These are phyloP conservation scores for Hypoxylon cercidicola DNA, from an alignment of 495 filamentous ascomycete genomes.

Conservation along the genomic window DNA sequence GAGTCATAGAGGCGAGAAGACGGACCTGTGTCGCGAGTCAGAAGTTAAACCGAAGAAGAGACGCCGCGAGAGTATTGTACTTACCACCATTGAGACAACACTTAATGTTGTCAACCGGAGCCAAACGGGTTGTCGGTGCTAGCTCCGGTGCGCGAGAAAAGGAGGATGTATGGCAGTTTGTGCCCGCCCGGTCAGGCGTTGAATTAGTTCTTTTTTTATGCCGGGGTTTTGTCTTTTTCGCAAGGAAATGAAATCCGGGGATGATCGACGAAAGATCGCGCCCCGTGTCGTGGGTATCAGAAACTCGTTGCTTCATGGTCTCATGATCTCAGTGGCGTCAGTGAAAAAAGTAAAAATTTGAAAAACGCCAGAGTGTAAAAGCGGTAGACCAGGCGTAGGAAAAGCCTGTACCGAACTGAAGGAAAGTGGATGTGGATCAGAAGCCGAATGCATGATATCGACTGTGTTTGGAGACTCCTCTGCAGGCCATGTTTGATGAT, in stretches of 20 bases:
- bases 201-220: conserved; percentile 12
- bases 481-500: not conserved
- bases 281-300: too few relatives aligned
- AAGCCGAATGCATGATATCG: not conserved
- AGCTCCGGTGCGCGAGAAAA: conserved; percentile 21
- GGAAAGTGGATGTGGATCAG: not conserved
- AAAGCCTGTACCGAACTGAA: conserved; percentile 9
- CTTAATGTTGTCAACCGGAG: too few relatives aligned
- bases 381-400: conserved; percentile 12
- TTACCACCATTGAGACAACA: too few relatives aligned
- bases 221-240: conserved; percentile 21
- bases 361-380: not conserved
- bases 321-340: not conserved
- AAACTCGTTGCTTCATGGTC: not conserved
- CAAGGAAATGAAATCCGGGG: too few relatives aligned
- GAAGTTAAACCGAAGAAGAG: not conserved
- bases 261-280: too few relatives aligned
- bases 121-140: conserved; percentile 18
- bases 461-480: not conserved
- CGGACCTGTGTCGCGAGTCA: not conserved
- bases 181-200: conserved; percentile 23
- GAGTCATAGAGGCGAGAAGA: too few relatives aligned
- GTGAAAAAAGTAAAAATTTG: not conserved
- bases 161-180: not conserved
- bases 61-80: not conserved